Conservation (phyloP, 202 grass and related monocot species). For the Bolboschoenoplectus hybrid region DNA sequence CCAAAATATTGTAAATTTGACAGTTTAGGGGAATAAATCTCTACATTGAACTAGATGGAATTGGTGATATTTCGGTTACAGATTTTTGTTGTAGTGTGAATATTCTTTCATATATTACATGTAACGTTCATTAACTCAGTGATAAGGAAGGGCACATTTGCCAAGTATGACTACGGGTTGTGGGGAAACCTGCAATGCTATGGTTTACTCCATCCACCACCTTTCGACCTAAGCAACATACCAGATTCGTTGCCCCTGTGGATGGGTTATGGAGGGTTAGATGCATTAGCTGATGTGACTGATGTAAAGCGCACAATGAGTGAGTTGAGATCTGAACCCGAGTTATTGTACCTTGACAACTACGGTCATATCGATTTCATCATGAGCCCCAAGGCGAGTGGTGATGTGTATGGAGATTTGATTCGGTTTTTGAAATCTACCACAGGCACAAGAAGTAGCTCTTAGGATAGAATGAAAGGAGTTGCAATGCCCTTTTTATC, state of each 20-base stretch:
- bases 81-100: not conserved
- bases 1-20: not conserved
- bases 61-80: not conserved
- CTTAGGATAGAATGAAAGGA: not conserved
- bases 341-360: constrained; percentile 64
- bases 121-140: constrained; percentile 44
- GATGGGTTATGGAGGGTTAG: constrained; percentile 82
- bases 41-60: not conserved
- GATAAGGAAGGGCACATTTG: constrained; percentile 90
- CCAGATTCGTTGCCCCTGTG: constrained; percentile 73
- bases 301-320: constrained; percentile 64
- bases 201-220: constrained; percentile 46
- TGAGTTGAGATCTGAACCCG: constrained; percentile 60
- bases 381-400: constrained; percentile 74
- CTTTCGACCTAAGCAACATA: constrained; percentile 63
- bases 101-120: not conserved
- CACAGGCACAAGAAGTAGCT: constrained; percentile 50
- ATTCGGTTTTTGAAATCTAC: constrained; percentile 66
- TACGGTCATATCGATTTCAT: constrained; percentile 95
- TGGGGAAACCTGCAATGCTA: constrained; percentile 66
- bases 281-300: constrained; percentile 71
- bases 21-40: not conserved
- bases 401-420: constrained; percentile 69
- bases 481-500: not conserved
- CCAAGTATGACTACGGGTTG: constrained; percentile 78